Base-by-base conservation (phyloP, 148 eudicot genomes). In the Fagopyrum esculentum region DNA sequence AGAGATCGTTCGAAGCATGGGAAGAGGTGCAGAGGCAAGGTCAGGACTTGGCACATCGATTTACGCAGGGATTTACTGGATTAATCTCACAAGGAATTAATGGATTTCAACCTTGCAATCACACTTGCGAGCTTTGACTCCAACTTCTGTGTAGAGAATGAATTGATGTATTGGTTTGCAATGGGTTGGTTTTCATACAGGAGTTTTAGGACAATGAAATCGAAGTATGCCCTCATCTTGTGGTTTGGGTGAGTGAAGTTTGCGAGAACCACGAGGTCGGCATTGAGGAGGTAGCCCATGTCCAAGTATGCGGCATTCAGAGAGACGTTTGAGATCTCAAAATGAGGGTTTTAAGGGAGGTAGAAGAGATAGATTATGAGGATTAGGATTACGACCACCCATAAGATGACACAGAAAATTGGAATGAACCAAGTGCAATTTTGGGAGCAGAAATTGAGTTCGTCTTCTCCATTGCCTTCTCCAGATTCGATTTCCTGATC, bases 11-110 rank as follows among this genome's bases (percentile, higher is more conserved):
- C 74, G 97, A 95, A 77, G 92, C 98, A 29, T 95, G 98, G 98
- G 98, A 95, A 78, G 98, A 92, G 89, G 93, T 95, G 78, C 98
- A 95, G 81, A 82, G 97, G 22, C 98, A 95, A 26, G 93, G 97
- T 61, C 87, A 81, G 54, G 98, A 89, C 61, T 79, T 92, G 75
- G 96, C 93, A 2, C 97, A 89, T 80, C 85, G 81, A 85, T 81
- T 95, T 26, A 85, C 98, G 2, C 92, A 92, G 79, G 98, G 98
- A 0, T 88, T 95, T 60, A 82, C 86, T 0, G 98, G 96, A 8
- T 78, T 95, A 16, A 92, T 95, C 72, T n/a, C n/a, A n/a, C n/a
- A n/a, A n/a, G n/a, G n/a, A n/a, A n/a, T n/a, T n/a, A n/a, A n/a
- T n/a, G n/a, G n/a, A n/a, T n/a, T n/a, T n/a, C n/a, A n/a, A n/a